phyloP scores from a whole-genome alignment of 192 early-diverging fungal genomes.

The Coemansia umbellata region DNA sequence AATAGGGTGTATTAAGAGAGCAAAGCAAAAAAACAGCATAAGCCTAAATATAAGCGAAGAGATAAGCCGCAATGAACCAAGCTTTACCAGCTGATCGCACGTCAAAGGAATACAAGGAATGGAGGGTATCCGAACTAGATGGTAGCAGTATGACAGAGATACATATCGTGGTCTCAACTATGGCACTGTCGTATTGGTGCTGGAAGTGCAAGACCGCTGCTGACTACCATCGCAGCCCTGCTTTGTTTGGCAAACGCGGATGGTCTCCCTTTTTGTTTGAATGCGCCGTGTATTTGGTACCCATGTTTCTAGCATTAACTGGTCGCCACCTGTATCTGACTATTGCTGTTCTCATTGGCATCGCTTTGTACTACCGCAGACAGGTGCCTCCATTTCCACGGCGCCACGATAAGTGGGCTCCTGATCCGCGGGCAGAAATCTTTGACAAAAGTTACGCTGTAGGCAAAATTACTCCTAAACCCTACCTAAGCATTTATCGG shows the following conservation, averaged over 20 bases:
- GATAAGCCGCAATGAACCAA: not conserved
- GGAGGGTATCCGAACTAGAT: conserved; percentile 40
- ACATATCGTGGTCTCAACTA: conserved; percentile 36
- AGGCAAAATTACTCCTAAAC: conserved; percentile 35
- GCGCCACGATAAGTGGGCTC: conserved; percentile 49
- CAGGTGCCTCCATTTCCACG: conserved; percentile 36
- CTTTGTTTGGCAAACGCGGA: conserved; percentile 14
- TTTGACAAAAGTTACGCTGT: conserved; percentile 30
- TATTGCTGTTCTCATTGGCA: conserved; percentile 9
- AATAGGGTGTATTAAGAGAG: too few species aligned
- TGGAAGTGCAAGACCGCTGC: conserved; percentile 53
- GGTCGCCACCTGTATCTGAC: conserved; percentile 25
- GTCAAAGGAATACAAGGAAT: conserved; percentile 51
- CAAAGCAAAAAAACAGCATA: too few species aligned
- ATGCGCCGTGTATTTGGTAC: conserved; percentile 29
- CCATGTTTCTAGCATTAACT: conserved; percentile 42
- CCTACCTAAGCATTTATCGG: conserved; percentile 69
- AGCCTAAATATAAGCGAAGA: too few species aligned
- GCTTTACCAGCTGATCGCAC: conserved; percentile 24
- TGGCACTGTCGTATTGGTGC: conserved; percentile 45
- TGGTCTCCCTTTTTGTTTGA: conserved; percentile 30
- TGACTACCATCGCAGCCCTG: conserved; percentile 35
- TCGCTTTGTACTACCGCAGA: conserved; percentile 34
- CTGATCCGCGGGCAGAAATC: conserved; percentile 40
- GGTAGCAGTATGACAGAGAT: conserved; percentile 47